phyloP scores from a whole-genome alignment of 179 eudicot genomes.

The Beta lomatogona region DNA sequence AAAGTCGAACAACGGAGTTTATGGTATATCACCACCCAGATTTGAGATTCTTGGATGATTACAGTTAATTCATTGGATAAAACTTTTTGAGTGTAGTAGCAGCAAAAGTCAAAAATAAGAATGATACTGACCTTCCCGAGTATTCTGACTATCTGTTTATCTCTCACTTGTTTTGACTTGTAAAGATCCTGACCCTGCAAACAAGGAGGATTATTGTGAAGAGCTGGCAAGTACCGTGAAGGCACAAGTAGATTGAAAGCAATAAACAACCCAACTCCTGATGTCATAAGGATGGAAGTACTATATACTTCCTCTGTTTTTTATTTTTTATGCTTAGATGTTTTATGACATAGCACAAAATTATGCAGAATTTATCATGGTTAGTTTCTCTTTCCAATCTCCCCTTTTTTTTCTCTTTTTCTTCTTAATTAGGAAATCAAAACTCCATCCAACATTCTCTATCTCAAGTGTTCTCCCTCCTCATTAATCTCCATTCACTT shows the following conservation, averaged over 20 bases:
- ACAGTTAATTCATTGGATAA: neutral
- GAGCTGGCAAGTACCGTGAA: neutral
- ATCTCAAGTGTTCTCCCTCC: too few relatives aligned
- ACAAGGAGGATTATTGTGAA: neutral
- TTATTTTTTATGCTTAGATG: too few relatives aligned
- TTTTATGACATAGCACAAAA: too few relatives aligned
- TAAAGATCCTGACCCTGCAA: conserved; percentile 92
- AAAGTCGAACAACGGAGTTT: too few relatives aligned
- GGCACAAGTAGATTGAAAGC: neutral
- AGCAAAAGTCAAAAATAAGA: neutral
- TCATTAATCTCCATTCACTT: too few relatives aligned
- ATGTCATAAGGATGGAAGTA: neutral
- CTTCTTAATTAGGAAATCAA: too few relatives aligned
- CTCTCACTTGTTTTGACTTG: conserved; percentile 92
- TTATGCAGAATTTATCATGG: too few relatives aligned
- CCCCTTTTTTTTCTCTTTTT: too few relatives aligned
- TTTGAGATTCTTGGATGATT: neutral
- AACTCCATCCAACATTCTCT: too few relatives aligned
- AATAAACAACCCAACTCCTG: conserved; percentile 1
- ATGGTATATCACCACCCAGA: neutral
- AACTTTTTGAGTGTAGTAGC: neutral
- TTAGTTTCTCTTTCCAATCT: too few relatives aligned
- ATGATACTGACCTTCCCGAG: conserved; percentile 78
- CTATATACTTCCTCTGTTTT: neutral
- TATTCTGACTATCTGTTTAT: conserved; percentile 94